Evolutionary conservation across 2,329 filamentous ascomycete genomes (phyloP), one percentile per base, ranked within the genome.

Genomic region (Xylariaceae sp.): DNA sequence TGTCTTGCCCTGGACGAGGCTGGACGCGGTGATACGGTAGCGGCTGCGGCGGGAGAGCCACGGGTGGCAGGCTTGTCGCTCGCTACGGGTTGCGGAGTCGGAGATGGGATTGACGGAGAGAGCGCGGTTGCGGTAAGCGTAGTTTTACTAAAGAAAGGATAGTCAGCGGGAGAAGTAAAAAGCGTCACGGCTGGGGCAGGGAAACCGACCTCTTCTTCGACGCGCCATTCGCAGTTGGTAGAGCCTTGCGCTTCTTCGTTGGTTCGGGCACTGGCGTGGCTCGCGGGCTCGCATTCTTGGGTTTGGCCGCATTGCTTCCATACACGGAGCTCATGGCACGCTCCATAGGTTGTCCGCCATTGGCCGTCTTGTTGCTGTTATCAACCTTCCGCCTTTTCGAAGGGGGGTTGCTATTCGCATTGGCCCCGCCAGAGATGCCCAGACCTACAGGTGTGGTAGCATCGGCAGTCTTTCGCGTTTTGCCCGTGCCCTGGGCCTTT

Each of bases 351-450:
- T 66, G 63, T 4, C 62, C 66, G 27, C 69, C 69, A 44, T 69
- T 70, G 11, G 66, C 58, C 8, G 71, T 64, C 42, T 83, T 80
- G 53, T 86, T 87, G 53, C 81, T 80, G 53, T 87, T 88, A 53
- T 94, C 88, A 2, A 86, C 80, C 64, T 89, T 94, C 49, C 88
- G 81, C 54, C 87, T 76, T 66, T 94, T 94, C 16, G 73, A 68
- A 2, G 81, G 70, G 18, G 74, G 71, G 38, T 67, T 64, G 15
- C 70, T 66, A 46, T 73, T 76, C 14, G 70, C 61, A 4, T 67
- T 55, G 21, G 67, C 55, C 8, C 72, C 70, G 44, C 77, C 75
- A 33, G 76, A 71, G 42, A 86, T 84, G 28, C 83, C 83, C 24
- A 87, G 64, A 2, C 83, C 84, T 24, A 81, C 65, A 34, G 67